A percentile compares a stretch with the other conserved stretches of the same genome.
phyloP scores from a whole-genome alignment of 148 eudicot species.

The Vaccinium vitisidaea region DNA sequence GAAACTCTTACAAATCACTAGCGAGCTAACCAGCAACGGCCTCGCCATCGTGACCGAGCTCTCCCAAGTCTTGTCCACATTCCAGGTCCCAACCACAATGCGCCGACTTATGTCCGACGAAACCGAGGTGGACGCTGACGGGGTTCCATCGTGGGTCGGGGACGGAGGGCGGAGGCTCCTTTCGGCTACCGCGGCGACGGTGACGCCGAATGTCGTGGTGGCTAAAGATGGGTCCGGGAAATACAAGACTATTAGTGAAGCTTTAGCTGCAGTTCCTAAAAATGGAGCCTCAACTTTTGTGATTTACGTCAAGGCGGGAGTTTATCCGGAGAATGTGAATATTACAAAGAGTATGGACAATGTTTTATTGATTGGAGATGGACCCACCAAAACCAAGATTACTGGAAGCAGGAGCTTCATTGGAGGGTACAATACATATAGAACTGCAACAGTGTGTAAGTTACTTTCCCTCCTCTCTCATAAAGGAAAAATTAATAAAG shows the following conservation, averaged over 20 bases:
- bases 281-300: slow-evolving; percentile 26
- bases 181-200: neutral
- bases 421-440: slow-evolving; percentile 27
- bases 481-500: no score
- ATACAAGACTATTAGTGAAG: slow-evolving; percentile 50
- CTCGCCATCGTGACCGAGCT: slow-evolving; percentile 23
- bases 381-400: slow-evolving; percentile 47
- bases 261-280: slow-evolving; percentile 37
- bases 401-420: slow-evolving; percentile 41
- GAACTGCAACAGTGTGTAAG: slow-evolving; percentile 49
- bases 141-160: slow-evolving; percentile 30
- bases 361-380: slow-evolving; percentile 51
- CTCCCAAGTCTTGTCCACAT: neutral
- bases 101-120: slow-evolving; percentile 6
- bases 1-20: slow-evolving; percentile 1
- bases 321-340: slow-evolving; percentile 36
- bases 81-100: neutral
- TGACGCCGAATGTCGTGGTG: slow-evolving; percentile 51
- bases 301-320: slow-evolving; percentile 46
- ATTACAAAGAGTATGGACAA: slow-evolving; percentile 17
- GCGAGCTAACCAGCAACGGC: slow-evolving; percentile 18
- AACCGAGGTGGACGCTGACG: neutral
- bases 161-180: slow-evolving; percentile 23
- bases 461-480: neutral
- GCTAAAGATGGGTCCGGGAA: slow-evolving; percentile 69